Conservation (phyloP, 306 rosid species). For the Gynostemma pentaphyllum region DNA sequence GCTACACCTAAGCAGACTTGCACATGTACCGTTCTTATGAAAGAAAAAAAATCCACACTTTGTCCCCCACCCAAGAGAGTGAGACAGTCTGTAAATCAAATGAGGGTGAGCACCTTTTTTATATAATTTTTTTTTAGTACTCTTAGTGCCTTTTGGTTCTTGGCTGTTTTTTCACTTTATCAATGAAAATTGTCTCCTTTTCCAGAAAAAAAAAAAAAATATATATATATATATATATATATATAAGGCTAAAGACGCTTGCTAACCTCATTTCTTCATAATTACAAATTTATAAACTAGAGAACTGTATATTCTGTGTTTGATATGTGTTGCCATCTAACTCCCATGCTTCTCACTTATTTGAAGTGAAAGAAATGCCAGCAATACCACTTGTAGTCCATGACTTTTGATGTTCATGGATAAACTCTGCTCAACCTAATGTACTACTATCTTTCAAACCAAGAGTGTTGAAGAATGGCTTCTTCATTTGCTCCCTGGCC, state of each 20-base stretch:
- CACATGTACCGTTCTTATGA: background rate
- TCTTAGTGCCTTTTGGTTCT: too few species aligned
- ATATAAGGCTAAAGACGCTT: too few species aligned
- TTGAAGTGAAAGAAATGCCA: background rate
- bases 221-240: too few species aligned
- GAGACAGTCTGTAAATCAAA: too few species aligned
- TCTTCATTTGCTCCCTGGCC: background rate
- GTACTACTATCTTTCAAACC: background rate
- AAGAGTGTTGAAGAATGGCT: background rate
- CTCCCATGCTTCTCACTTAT: background rate
- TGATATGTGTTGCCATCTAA: background rate
- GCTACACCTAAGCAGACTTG: background rate
- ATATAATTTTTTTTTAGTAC: too few species aligned
- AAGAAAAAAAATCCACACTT: too few species aligned
- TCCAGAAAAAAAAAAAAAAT: too few species aligned
- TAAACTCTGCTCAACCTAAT: background rate
- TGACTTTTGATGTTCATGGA: background rate
- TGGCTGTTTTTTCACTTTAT: too few species aligned
- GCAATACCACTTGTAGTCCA: background rate
- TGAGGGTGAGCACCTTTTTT: too few species aligned
- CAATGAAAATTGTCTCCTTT: too few species aligned
- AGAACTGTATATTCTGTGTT: background rate
- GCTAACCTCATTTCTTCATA: too few species aligned
- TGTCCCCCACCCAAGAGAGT: too few species aligned
- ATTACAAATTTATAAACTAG: background rate